phyloP scores from a whole-genome alignment of 306 rosid species.

The Prunus kanzakura region DNA sequence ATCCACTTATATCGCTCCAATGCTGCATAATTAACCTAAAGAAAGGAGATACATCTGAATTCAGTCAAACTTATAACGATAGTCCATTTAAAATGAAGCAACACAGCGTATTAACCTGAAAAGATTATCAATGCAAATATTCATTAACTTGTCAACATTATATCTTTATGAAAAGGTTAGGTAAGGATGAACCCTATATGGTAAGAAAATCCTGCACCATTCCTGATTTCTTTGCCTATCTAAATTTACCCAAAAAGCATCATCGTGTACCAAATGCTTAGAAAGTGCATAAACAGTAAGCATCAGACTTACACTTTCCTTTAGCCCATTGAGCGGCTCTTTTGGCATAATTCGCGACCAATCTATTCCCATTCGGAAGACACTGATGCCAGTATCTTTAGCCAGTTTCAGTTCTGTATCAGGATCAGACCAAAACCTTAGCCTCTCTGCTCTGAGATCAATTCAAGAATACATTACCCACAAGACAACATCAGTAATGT shows the following conservation, averaged over 20 bases:
- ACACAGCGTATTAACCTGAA: not conserved
- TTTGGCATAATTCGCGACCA: slow-evolving; percentile 88
- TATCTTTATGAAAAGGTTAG: not conserved
- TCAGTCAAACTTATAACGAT: slow-evolving; percentile 19
- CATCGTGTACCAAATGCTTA: slow-evolving; percentile 11
- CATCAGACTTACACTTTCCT: slow-evolving; percentile 58
- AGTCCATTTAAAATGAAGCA: not conserved
- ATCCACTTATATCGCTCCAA: slow-evolving; percentile 97
- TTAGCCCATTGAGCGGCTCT: slow-evolving; percentile 68
- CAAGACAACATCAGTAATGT: slow-evolving; percentile 2
- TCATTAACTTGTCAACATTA: not conserved
- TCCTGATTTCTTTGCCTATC: not conserved
- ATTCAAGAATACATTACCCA: slow-evolving; percentile 26
- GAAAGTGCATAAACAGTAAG: slow-evolving; percentile 20
- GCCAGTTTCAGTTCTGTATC: slow-evolving; percentile 87
- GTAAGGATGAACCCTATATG: not conserved
- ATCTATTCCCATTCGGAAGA: slow-evolving; percentile 95
- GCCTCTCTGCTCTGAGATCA: slow-evolving; percentile 82
- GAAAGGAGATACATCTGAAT: slow-evolving; percentile 15
- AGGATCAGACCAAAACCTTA: slow-evolving; percentile 99
- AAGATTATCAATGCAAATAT: not conserved
- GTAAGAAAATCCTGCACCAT: not conserved
- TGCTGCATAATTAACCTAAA: slow-evolving; percentile 87
- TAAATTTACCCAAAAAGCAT: slow-evolving; percentile 6
- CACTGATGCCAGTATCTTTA: slow-evolving; percentile 72